These are phyloP conservation scores for Podospora sp. DNA, from an alignment of 495 filamentous ascomycete species.

Conservation along the genomic window DNA sequence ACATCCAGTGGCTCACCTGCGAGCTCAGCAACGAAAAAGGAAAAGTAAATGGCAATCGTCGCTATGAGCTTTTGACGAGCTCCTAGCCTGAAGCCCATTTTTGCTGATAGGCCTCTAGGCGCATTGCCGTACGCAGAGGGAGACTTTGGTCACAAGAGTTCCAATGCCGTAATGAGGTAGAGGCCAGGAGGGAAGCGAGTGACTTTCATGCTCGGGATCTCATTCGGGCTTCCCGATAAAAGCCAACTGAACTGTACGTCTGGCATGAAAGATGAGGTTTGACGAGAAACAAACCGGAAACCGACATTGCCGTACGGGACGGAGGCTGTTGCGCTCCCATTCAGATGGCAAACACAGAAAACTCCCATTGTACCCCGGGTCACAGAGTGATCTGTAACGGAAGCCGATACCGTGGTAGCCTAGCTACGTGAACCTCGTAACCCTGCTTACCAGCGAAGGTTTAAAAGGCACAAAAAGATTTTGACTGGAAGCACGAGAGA, in stretches of 20 bases:
- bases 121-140: background rate
- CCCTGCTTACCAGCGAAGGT: background rate
- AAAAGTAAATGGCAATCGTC: constrained; percentile 76
- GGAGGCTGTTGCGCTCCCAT: background rate
- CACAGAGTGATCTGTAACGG: background rate
- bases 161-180: background rate
- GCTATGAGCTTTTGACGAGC: constrained; percentile 66
- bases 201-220: background rate
- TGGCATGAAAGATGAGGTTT: background rate
- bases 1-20: constrained; percentile 55
- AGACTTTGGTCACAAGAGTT: background rate
- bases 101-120: background rate
- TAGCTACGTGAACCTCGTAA: background rate
- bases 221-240: background rate
- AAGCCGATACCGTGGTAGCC: background rate
- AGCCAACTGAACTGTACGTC: background rate
- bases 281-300: background rate
- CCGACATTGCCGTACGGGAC: background rate
- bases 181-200: background rate
- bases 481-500: no score
- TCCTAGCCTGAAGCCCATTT: constrained; percentile 41
- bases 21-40: constrained; percentile 85
- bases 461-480: no score
- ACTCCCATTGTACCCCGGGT: background rate
- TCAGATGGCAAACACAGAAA: background rate